phyloP scores from a whole-genome alignment of 257 asterid species.

The Solanum neorickii region DNA sequence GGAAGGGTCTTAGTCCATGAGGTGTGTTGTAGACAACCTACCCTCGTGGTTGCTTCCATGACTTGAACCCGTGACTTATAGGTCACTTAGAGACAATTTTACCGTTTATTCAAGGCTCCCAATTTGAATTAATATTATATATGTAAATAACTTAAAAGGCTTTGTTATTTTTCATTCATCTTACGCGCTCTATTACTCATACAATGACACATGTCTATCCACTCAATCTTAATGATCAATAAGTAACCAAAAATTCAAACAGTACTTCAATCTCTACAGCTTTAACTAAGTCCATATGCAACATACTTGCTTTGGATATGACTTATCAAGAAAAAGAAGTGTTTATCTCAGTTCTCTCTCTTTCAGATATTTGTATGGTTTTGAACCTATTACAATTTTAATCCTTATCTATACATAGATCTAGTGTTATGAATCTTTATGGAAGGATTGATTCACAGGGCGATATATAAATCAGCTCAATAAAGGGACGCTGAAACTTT shows the following conservation, averaged over 20 bases:
- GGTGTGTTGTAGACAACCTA: background rate
- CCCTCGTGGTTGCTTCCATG: background rate
- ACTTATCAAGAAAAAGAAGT: background rate
- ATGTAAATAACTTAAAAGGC: too few relatives aligned
- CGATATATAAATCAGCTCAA: too few relatives aligned
- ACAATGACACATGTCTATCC: background rate
- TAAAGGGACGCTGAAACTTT: too few relatives aligned
- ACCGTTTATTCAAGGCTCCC: too few relatives aligned
- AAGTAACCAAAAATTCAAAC: background rate
- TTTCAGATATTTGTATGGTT: background rate
- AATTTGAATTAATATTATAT: too few relatives aligned
- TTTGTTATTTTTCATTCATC: background rate
- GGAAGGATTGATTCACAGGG: too few relatives aligned
- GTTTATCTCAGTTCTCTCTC: background rate
- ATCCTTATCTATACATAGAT: background rate
- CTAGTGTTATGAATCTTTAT: too few relatives aligned
- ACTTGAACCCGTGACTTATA: background rate
- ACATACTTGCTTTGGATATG: background rate
- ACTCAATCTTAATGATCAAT: background rate
- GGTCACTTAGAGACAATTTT: background rate
- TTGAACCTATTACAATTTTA: background rate
- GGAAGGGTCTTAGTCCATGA: background rate
- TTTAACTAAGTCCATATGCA: background rate
- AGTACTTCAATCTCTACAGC: background rate
- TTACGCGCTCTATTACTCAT: background rate